Base-by-base conservation (phyloP, 2,329 filamentous ascomycete species). In the Setomelanomma holmii region DNA sequence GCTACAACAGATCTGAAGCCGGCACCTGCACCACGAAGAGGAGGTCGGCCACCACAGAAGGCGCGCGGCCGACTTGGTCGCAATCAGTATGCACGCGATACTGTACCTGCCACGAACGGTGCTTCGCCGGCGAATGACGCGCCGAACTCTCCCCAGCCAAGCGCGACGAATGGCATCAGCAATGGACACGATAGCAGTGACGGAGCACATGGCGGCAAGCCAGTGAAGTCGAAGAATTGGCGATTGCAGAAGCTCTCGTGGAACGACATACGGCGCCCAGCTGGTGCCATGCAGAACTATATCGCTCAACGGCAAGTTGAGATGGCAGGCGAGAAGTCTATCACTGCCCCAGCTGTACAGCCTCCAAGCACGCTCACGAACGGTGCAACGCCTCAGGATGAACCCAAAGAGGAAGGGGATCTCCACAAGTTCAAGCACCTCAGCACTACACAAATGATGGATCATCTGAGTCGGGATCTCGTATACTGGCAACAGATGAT, bases 301-400 rank as follows among this genome's bases (percentile, higher is more conserved):
- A 96, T 97, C 58, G 88, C 89, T 4, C 86, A 91, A 60, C 93
- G 91, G 51, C 92, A 97, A 73, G 82, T 96, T 5, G 93, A 97
- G 67, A 84, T 96, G 75, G 91, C 90, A 1, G 86, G 84, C 23
- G 88, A 73, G 75, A 70, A 77, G 55, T 55, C 55, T 11, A 53
- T 58, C 11, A 49, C 60, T 20, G 61, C 67, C 19, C 63, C 68
- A 22, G 58, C 70, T 33, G 66, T 72, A 0, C 67, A 68, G 47
- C 44, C 60, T 2, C 35, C 63, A 12, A 42, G 53, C 6, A 41
- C 62, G 1, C 44, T 55, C 10, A 55, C 61, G 14, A 73, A 74
- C 33, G 67, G 63, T 24, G 52, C 65, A 8, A 19, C 61, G 22
- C 43, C 43, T 11, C 51, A 51, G 17, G 53, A 59, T 11, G 66